These are phyloP conservation scores for Coemansia sp. DNA, from an alignment of 192 early-diverging fungal genomes.

Conservation along the genomic window DNA sequence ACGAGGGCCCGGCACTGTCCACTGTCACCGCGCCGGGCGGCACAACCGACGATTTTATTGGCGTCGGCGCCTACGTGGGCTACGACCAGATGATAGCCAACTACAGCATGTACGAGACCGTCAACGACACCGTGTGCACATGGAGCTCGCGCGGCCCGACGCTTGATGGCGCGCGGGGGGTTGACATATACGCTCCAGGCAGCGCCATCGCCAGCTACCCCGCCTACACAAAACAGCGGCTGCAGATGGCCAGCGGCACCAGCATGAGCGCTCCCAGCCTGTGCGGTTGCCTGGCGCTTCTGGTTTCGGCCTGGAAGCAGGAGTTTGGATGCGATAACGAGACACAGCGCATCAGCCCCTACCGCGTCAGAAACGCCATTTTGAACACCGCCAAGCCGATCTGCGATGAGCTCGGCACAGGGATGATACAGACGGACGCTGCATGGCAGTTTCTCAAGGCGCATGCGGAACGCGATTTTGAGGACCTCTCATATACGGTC, in stretches of 20 bases:
- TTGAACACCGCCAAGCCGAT: constrained; percentile 72
- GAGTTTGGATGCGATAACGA: constrained; percentile 32
- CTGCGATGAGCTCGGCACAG: constrained; percentile 71
- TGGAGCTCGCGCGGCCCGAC: constrained; percentile 90
- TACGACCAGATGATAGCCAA: constrained; percentile 82
- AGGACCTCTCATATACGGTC: constrained; percentile 71
- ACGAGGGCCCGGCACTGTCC: constrained; percentile 85
- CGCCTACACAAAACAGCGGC: constrained; percentile 67
- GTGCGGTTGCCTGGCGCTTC: constrained; percentile 80
- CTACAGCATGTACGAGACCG: constrained; percentile 77
- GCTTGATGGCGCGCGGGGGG: constrained; percentile 79
- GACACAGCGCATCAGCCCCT: constrained; percentile 70
- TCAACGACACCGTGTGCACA: constrained; percentile 77
- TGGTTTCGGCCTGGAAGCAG: constrained; percentile 83
- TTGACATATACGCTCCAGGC: constrained; percentile 83
- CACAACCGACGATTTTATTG: constrained; percentile 69
- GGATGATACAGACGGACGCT: constrained; percentile 83
- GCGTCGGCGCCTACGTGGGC: constrained; percentile 89
- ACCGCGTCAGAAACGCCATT: constrained; percentile 78
- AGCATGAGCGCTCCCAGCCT: constrained; percentile 92
- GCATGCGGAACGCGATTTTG: constrained; percentile 56
- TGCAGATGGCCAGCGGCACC: constrained; percentile 88
- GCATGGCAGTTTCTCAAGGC: constrained; percentile 79
- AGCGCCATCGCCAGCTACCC: constrained; percentile 91
- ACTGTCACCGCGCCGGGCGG: constrained; percentile 85